Conservation (phyloP, 257 asterid species). For the Lavandula angustifolia region DNA sequence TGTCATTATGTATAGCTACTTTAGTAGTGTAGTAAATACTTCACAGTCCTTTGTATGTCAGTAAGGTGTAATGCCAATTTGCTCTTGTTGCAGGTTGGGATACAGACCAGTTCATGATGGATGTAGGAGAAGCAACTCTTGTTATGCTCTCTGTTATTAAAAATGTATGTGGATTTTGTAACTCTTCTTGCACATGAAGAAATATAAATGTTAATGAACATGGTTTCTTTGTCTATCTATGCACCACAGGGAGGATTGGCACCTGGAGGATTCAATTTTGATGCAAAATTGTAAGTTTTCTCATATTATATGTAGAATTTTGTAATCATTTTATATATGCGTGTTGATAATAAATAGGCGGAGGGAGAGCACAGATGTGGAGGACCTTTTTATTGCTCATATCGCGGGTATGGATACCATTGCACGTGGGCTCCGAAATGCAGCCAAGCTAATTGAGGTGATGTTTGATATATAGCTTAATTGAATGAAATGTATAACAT, state of each 20-base stretch:
- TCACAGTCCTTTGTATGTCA: not conserved
- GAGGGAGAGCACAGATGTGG: constrained; percentile 97
- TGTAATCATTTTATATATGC: too few species aligned
- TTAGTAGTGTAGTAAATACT: not conserved
- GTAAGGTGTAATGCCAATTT: constrained; percentile 5
- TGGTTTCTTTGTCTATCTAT: constrained; percentile 12
- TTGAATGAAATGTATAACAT: not conserved
- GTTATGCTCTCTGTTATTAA: constrained; percentile 84
- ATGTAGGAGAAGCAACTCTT: constrained; percentile 83
- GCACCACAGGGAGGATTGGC: constrained; percentile 82
- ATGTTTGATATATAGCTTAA: not conserved
- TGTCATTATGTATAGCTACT: not conserved
- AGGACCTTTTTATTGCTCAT: constrained; percentile 86
- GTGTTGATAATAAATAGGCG: constrained; percentile 50
- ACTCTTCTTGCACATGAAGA: not conserved
- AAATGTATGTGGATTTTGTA: constrained; percentile 53
- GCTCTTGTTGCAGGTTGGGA: constrained; percentile 78
- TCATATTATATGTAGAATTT: not conserved
- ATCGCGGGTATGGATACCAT: constrained; percentile 95
- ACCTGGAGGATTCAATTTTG: constrained; percentile 98
- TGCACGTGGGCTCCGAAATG: constrained; percentile 93
- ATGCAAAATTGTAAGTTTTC: constrained; percentile 79
- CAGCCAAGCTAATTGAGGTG: constrained; percentile 86
- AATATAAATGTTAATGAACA: not conserved
- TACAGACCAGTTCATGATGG: constrained; percentile 98